These are phyloP conservation scores for Solanum dulcamara DNA, from an alignment of 257 asterid genomes.

Conservation along the genomic window DNA sequence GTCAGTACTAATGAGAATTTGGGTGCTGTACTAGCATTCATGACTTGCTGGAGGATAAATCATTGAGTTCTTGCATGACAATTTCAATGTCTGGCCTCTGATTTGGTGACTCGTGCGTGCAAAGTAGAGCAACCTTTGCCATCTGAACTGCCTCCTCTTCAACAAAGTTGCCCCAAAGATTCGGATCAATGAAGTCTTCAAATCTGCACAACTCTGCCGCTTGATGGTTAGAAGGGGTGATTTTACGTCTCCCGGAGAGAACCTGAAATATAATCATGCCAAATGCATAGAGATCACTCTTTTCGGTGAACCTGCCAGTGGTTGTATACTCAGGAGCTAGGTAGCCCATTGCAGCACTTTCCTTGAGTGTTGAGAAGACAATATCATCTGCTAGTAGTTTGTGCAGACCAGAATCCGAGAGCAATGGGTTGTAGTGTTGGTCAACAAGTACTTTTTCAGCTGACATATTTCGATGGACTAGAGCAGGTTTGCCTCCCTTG, in stretches of 20 bases:
- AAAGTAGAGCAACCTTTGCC: constrained; percentile 68
- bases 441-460: constrained; percentile 87
- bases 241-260: constrained; percentile 63
- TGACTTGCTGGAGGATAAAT: constrained; percentile 4
- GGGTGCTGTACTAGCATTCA: constrained; percentile 1
- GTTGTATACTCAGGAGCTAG: constrained; percentile 91
- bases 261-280: constrained; percentile 92
- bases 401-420: constrained; percentile 74
- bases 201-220: constrained; percentile 67
- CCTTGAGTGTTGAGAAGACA: constrained; percentile 71
- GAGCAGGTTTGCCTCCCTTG: constrained; percentile 36
- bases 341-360: constrained; percentile 95
- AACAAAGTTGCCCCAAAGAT: constrained; percentile 44
- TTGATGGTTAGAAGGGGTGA: constrained; percentile 52
- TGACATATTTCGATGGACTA: constrained; percentile 78
- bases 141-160: constrained; percentile 80
- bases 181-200: constrained; percentile 57
- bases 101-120: constrained; percentile 64
- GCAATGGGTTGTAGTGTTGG: constrained; percentile 64
- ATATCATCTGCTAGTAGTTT: constrained; percentile 81
- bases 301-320: constrained; percentile 80
- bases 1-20: constrained; percentile 16
- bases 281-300: constrained; percentile 83
- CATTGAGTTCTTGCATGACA: constrained; percentile 54
- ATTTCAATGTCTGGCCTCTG: constrained; percentile 59